Conservation (phyloP, 164 flowering plant species). For the Protea cynaroides region DNA sequence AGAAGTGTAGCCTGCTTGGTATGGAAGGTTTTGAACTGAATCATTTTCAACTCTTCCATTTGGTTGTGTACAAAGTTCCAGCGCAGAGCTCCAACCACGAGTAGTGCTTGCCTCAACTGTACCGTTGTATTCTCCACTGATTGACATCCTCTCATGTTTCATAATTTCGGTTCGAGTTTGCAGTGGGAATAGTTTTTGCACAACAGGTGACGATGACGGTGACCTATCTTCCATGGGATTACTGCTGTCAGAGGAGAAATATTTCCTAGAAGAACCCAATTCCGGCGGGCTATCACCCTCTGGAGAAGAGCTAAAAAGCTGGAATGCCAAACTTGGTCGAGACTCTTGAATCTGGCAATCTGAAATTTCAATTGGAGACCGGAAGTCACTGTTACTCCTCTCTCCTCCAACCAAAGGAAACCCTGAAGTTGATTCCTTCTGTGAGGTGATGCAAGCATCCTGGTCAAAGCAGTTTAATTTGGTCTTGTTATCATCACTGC, state of each 20-base stretch:
- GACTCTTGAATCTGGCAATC: constrained; percentile 44
- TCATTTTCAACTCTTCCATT: constrained; percentile 31
- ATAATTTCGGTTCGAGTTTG: constrained; percentile 34
- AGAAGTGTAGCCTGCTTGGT: constrained; percentile 61
- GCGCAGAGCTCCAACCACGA: constrained; percentile 37
- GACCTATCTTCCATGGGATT: constrained; percentile 72
- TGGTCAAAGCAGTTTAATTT: constrained; percentile 32
- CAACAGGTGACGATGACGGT: constrained; percentile 71
- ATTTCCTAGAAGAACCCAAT: constrained; percentile 48
- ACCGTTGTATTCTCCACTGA: constrained; percentile 29
- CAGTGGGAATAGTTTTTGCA: constrained; percentile 62
- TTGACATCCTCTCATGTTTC: constrained; percentile 36
- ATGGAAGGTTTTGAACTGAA: constrained; percentile 41
- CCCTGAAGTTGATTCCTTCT: constrained; percentile 25
- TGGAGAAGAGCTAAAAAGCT: constrained; percentile 63
- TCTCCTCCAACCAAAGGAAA: constrained; percentile 40
- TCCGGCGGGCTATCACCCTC: constrained; percentile 61
- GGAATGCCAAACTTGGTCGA: constrained; percentile 47
- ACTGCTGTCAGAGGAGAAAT: constrained; percentile 83
- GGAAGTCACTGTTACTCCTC: constrained; percentile 46
- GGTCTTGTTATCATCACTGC: constrained; percentile 39
- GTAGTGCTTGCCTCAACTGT: constrained; percentile 29
- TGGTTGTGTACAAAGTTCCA: constrained; percentile 53
- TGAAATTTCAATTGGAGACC: constrained; percentile 51
- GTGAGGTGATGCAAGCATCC: constrained; percentile 21